These are phyloP conservation scores for Colletotrichum acutatum DNA, from an alignment of 2,329 filamentous ascomycete species.

Conservation along the genomic window DNA sequence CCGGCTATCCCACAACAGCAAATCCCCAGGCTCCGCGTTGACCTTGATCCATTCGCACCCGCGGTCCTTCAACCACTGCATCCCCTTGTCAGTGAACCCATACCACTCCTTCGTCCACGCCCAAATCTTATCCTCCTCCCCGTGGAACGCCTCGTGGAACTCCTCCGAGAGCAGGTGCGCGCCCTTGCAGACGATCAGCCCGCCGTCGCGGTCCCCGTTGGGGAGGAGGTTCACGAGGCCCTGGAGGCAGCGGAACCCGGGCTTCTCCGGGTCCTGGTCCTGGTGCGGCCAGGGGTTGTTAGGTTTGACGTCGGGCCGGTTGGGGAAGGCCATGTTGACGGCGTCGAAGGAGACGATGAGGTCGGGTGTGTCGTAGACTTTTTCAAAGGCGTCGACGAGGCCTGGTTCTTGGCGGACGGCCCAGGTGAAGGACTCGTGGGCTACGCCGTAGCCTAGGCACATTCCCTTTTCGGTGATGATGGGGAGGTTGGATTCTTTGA, in stretches of 20 bases:
- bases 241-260: slow-evolving; percentile 17
- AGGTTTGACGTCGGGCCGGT: slow-evolving; percentile 13
- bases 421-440: slow-evolving; percentile 23
- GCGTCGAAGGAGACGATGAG: slow-evolving; percentile 23
- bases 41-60: slow-evolving; percentile 41
- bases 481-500: slow-evolving; percentile 42
- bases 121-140: slow-evolving; percentile 37
- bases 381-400: slow-evolving; percentile 16
- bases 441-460: slow-evolving; percentile 22
- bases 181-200: slow-evolving; percentile 21
- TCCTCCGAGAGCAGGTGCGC: slow-evolving; percentile 30
- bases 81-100: slow-evolving; percentile 31
- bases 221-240: slow-evolving; percentile 15
- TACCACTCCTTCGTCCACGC: slow-evolving; percentile 40
- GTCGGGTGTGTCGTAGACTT: slow-evolving; percentile 18
- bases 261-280: slow-evolving; percentile 19
- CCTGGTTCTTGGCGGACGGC: slow-evolving; percentile 14
- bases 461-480: slow-evolving; percentile 27
- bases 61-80: slow-evolving; percentile 35
- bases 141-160: slow-evolving; percentile 31
- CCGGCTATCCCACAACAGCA: slow-evolving; percentile 47
- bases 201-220: slow-evolving; percentile 11
- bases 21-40: slow-evolving; percentile 47
- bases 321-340: slow-evolving; percentile 24
- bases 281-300: slow-evolving; percentile 24